Evolutionary conservation across 2,329 filamentous ascomycete genomes (phyloP).

Genomic region (Fusarium albosuccineum): DNA sequence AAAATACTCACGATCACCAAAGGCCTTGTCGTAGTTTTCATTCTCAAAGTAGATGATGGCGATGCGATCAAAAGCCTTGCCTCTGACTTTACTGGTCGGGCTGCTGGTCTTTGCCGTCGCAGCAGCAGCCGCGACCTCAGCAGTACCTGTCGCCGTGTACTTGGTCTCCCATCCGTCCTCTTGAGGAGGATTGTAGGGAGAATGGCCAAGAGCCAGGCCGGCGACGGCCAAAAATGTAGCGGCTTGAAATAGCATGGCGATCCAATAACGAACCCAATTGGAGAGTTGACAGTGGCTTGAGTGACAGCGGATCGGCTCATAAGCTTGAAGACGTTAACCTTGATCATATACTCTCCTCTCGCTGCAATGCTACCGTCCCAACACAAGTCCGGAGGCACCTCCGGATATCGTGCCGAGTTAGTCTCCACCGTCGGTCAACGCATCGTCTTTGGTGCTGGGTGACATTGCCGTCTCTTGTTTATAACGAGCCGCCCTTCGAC

Average conservation of each 20-base stretch:
- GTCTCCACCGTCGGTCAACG: conserved; percentile 32
- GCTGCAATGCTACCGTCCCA: neutral
- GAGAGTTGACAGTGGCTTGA: neutral
- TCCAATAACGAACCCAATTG: neutral
- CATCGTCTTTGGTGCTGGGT: conserved; percentile 7
- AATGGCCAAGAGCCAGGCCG: conserved; percentile 42
- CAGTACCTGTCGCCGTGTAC: conserved; percentile 66
- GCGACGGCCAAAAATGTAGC: conserved; percentile 45
- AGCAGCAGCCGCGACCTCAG: conserved; percentile 66
- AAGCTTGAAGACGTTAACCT: neutral
- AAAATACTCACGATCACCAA: conserved; percentile 66
- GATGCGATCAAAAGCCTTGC: conserved; percentile 79
- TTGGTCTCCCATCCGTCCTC: conserved; percentile 51
- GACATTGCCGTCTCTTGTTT: neutral
- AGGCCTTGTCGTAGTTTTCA: conserved; percentile 75
- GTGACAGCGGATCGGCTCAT: neutral
- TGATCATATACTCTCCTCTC: conserved; percentile 1
- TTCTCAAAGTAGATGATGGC: conserved; percentile 84
- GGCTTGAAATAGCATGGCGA: conserved; percentile 36
- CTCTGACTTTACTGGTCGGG: conserved; percentile 74
- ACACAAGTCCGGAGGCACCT: neutral
- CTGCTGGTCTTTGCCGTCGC: conserved; percentile 72
- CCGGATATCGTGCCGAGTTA: conserved; percentile 28
- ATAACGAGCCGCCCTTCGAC: no score
- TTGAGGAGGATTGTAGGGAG: conserved; percentile 17